Evolutionary conservation across 2,329 filamentous ascomycete species (phyloP).

Genomic region (Mariannaea elegans): DNA sequence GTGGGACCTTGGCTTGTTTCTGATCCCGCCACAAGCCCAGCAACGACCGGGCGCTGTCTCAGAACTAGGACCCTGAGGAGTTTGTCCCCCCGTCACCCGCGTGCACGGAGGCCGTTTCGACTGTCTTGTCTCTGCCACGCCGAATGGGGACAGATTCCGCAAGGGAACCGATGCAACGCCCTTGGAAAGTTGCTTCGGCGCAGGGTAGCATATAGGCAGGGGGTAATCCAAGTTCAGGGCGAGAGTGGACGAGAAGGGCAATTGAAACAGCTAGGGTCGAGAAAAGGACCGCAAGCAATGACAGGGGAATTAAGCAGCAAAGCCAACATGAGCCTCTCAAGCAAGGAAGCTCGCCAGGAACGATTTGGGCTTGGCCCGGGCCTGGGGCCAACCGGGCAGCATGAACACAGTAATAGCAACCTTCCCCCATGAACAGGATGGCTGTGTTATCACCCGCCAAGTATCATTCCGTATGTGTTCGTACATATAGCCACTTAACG

Average conservation of each 20-base stretch:
- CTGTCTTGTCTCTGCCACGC: conserved; percentile 15
- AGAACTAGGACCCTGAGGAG: conserved; percentile 37
- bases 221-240: conserved; percentile 31
- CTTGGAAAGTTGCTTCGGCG: conserved; percentile 13
- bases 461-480: background rate
- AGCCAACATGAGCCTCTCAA: background rate
- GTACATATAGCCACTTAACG: background rate
- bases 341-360: conserved; percentile 22
- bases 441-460: conserved; percentile 3
- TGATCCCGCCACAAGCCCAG: conserved; percentile 31
- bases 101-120: conserved; percentile 29
- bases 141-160: conserved; percentile 22
- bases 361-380: conserved; percentile 17
- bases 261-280: conserved; percentile 26
- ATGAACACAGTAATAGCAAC: conserved; percentile 33
- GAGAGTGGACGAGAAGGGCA: conserved; percentile 20
- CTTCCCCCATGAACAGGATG: conserved; percentile 30
- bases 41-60: conserved; percentile 32
- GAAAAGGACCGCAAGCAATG: conserved; percentile 13
- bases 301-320: conserved; percentile 6
- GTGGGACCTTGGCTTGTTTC: conserved; percentile 36
- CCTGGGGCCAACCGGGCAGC: conserved; percentile 24
- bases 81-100: conserved; percentile 11
- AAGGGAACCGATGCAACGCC: conserved; percentile 6
- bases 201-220: background rate